Evolutionary conservation across 2,329 filamentous ascomycete genomes (phyloP).

Genomic region (Aquanectria penicillioides): DNA sequence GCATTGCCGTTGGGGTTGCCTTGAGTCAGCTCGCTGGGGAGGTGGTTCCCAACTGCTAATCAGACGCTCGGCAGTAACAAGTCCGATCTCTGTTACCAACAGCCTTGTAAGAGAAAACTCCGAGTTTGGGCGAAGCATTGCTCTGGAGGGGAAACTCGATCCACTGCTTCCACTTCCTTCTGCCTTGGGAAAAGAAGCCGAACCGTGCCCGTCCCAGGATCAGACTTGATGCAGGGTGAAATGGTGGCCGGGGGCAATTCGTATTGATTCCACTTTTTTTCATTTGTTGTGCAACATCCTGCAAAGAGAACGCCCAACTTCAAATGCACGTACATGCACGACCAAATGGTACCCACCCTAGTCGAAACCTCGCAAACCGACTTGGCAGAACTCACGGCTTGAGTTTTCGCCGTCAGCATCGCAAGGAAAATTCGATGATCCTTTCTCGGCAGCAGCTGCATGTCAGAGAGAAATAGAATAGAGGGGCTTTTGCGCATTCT

Average conservation of each 20-base stretch:
- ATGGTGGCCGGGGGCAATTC: conserved; percentile 22
- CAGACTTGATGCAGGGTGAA: conserved; percentile 23
- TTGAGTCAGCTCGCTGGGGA: too few relatives aligned
- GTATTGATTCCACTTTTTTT: conserved; percentile 29
- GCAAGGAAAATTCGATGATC: conserved; percentile 9
- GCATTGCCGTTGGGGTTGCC: not conserved
- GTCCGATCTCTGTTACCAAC: not conserved
- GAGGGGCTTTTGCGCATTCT: not conserved
- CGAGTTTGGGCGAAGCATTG: not conserved
- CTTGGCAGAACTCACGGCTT: conserved; percentile 7
- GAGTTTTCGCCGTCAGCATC: conserved; percentile 10
- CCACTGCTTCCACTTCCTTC: conserved; percentile 3
- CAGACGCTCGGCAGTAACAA: not conserved
- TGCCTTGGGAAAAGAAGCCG: conserved; percentile 3
- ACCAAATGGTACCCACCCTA: conserved; percentile 8
- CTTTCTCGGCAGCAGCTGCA: conserved; percentile 3
- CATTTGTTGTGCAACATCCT: conserved; percentile 16
- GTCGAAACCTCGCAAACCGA: conserved; percentile 5
- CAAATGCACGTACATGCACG: conserved; percentile 13
- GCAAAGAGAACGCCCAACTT: conserved; percentile 18
- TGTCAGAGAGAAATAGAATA: conserved; percentile 10
- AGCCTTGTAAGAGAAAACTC: not conserved
- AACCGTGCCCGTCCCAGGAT: not conserved
- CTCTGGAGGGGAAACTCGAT: not conserved
- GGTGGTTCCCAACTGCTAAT: too few relatives aligned